These are phyloP conservation scores for Lolium rigidum DNA, from an alignment of 176 grass and related monocot genomes.

Conservation along the genomic window DNA sequence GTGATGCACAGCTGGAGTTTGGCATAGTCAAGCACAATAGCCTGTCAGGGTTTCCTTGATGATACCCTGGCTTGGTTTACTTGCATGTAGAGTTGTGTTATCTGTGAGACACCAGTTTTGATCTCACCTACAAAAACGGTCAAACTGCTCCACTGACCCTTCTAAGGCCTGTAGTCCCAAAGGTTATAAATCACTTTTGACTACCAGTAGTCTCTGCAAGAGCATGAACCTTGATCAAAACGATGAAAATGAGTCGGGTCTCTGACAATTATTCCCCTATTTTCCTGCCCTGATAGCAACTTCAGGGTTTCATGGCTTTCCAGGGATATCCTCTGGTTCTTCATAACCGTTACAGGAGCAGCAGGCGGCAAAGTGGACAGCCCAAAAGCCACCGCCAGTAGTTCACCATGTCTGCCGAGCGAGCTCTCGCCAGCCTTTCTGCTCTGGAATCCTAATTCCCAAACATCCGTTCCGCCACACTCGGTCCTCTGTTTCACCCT, in stretches of 20 bases:
- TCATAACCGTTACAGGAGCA: conserved; percentile 66
- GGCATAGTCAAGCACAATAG: not conserved
- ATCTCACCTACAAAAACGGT: conserved; percentile 7
- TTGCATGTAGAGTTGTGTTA: not conserved
- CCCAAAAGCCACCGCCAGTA: conserved; percentile 64
- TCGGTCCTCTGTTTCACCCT: conserved; percentile 59
- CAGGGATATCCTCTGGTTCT: conserved; percentile 77
- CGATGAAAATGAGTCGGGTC: conserved; percentile 73
- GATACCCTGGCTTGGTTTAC: not conserved
- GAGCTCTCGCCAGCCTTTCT: conserved; percentile 49
- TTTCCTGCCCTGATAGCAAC: conserved; percentile 68
- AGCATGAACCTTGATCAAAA: conserved; percentile 72
- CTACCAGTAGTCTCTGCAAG: conserved; percentile 85
- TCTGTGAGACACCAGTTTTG: not conserved
- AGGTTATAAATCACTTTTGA: not conserved
- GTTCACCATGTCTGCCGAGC: conserved; percentile 63
- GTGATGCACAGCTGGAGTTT: not conserved
- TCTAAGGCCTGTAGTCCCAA: not conserved
- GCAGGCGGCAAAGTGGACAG: conserved; percentile 47
- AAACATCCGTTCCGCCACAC: conserved; percentile 40
- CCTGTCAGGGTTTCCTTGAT: too few relatives aligned
- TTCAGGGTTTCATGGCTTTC: conserved; percentile 74
- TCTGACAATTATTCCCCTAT: conserved; percentile 70
- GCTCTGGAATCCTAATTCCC: conserved; percentile 65
- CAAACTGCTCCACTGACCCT: conserved; percentile 8